phyloP scores from a whole-genome alignment of 306 rosid species.

The Myrica gale region DNA sequence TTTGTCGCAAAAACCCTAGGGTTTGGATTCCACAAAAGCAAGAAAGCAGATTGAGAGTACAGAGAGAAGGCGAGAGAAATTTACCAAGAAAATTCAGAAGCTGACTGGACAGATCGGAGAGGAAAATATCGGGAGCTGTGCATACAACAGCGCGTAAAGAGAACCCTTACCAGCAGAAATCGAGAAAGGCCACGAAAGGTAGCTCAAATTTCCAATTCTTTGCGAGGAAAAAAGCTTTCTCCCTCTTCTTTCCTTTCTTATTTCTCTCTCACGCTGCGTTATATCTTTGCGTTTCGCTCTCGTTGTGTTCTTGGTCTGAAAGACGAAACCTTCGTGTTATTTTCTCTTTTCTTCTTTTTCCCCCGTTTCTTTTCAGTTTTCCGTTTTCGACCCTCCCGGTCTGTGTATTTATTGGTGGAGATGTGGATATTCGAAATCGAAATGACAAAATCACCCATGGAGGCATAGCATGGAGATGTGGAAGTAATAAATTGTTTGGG shows the following conservation, averaged over 20 bases:
- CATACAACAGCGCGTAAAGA: slow-evolving; percentile 38
- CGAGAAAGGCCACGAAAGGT: slow-evolving; percentile 33
- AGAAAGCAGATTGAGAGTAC: slow-evolving; percentile 11
- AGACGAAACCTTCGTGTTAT: slow-evolving; percentile 41
- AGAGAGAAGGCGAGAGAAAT: neutral
- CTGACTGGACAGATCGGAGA: slow-evolving; percentile 60
- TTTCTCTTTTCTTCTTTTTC: neutral
- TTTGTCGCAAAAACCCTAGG: slow-evolving; percentile 26
- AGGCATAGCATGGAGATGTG: neutral
- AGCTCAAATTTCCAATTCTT: slow-evolving; percentile 10
- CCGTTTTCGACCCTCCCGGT: slow-evolving; percentile 24
- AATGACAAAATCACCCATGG: slow-evolving; percentile 16
- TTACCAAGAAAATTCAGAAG: slow-evolving; percentile 43
- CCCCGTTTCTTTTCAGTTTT: neutral
- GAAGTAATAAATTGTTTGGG: too few species aligned
- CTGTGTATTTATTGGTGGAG: neutral
- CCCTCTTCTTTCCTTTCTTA: slow-evolving; percentile 21
- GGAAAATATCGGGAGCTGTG: slow-evolving; percentile 30
- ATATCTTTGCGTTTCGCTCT: slow-evolving; percentile 30
- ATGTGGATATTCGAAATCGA: neutral
- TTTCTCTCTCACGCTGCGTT: slow-evolving; percentile 10
- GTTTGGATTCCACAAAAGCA: slow-evolving; percentile 27
- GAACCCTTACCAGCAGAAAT: slow-evolving; percentile 41
- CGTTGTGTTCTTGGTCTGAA: slow-evolving; percentile 60
- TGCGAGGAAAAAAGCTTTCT: slow-evolving; percentile 14